These are phyloP conservation scores for Raddia distichophylla DNA, from an alignment of 176 grass and related monocot genomes.

Conservation along the genomic window DNA sequence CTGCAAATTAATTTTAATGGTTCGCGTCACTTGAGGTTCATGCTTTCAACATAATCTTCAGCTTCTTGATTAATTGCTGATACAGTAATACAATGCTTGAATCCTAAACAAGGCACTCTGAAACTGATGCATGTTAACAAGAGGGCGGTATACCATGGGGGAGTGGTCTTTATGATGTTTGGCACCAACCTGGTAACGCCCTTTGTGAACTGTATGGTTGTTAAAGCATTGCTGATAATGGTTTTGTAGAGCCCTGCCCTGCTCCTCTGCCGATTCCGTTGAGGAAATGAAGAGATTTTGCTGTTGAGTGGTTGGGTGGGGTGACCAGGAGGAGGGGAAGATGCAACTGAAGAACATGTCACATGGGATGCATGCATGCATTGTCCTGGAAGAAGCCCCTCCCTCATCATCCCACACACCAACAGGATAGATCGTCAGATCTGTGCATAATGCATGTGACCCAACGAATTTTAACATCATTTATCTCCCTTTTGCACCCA, in stretches of 20 bases:
- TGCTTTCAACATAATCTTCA: not conserved
- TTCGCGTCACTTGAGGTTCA: not conserved
- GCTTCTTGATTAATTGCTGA: not conserved
- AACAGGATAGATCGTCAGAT: slow-evolving; percentile 43
- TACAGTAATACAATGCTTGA: not conserved
- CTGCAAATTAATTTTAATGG: not conserved
- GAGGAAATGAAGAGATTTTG: slow-evolving; percentile 37
- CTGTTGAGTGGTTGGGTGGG: slow-evolving; percentile 51
- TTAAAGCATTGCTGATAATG: slow-evolving; percentile 38
- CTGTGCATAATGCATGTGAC: slow-evolving; percentile 57
- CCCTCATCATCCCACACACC: slow-evolving; percentile 38
- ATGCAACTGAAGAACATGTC: slow-evolving; percentile 56
- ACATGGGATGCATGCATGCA: slow-evolving; percentile 55
- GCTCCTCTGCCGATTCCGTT: slow-evolving; percentile 23
- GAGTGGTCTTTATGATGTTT: slow-evolving; percentile 42
- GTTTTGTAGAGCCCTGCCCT: slow-evolving; percentile 16
- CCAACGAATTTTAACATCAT: slow-evolving; percentile 54
- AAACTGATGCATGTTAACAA: slow-evolving; percentile 29
- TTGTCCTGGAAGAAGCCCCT: slow-evolving; percentile 46
- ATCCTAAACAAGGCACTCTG: slow-evolving; percentile 37
- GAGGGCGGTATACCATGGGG: slow-evolving; percentile 1
- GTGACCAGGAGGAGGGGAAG: slow-evolving; percentile 13
- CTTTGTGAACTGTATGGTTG: slow-evolving; percentile 37
- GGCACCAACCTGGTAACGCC: slow-evolving; percentile 48
- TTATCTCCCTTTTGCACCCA: slow-evolving; percentile 36